Percentiles rank a stretch among this genome's conserved stretches.
phyloP scores from a whole-genome alignment of 2,329 filamentous ascomycete genomes.

The Cladophialophora bantiana region DNA sequence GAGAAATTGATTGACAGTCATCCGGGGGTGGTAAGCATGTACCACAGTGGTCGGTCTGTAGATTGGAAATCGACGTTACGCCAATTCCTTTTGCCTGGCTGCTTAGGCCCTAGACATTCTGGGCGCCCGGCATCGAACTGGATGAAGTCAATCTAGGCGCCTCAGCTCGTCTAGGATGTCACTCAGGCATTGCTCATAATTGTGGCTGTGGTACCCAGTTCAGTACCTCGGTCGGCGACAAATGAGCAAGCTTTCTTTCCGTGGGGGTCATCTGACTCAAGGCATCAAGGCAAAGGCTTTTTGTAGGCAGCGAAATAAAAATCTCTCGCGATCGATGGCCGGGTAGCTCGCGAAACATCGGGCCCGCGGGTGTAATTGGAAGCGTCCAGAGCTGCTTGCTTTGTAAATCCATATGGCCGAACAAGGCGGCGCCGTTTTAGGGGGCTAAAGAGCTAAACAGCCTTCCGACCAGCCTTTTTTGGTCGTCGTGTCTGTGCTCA shows the following conservation, averaged over 20 bases:
- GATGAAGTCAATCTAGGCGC: background rate
- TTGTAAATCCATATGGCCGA: constrained; percentile 17
- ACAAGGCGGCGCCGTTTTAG: constrained; percentile 11
- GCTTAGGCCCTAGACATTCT: background rate
- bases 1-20: background rate
- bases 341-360: constrained; percentile 22
- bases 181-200: background rate
- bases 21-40: background rate
- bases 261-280: constrained; percentile 27
- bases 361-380: constrained; percentile 13
- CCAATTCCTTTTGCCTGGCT: constrained; percentile 11
- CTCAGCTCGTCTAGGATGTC: constrained; percentile 4
- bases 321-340: constrained; percentile 3
- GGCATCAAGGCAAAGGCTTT: constrained; percentile 18
- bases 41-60: background rate
- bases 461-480: constrained; percentile 1
- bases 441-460: constrained; percentile 21
- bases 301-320: constrained; percentile 19
- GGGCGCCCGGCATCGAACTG: background rate
- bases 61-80: constrained; percentile 4
- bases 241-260: constrained; percentile 4
- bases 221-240: background rate
- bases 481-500: background rate
- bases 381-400: constrained; percentile 12
- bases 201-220: constrained; percentile 21